Conservation (phyloP, 345 rosid species). For the Arabidopsis suecica region DNA sequence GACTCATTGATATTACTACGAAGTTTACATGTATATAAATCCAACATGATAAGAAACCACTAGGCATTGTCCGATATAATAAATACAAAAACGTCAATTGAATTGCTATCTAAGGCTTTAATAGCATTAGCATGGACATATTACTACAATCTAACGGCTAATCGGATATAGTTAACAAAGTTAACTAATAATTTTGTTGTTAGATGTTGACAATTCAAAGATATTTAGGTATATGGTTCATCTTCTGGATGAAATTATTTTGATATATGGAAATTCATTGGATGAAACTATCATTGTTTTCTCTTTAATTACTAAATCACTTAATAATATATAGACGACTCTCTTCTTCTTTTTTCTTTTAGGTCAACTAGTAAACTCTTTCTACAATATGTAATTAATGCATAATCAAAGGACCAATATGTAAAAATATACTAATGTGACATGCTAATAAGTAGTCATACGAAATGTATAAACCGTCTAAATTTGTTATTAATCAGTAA, state of each 20-base stretch:
- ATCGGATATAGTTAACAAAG: neutral
- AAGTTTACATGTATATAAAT: constrained; percentile 4
- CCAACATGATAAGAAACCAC: neutral
- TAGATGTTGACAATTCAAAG: neutral
- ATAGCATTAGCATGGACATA: neutral
- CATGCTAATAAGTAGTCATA: neutral
- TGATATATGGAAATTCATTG: neutral
- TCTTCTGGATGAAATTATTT: neutral
- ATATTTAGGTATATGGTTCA: neutral
- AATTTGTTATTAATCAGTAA: neutral
- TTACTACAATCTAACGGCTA: neutral
- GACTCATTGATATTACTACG: constrained; percentile 11
- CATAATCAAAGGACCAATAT: neutral
- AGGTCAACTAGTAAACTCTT: neutral
- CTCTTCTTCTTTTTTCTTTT: neutral
- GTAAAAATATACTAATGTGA: neutral
- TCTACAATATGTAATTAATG: neutral
- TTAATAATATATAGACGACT: no score
- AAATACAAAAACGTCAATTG: neutral
- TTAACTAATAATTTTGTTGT: neutral
- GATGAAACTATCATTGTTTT: neutral
- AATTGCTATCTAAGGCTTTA: neutral
- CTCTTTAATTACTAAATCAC: neutral
- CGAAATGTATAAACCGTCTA: neutral
- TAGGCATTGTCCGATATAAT: neutral